These are phyloP conservation scores for Lachancea kluyveri DNA, from an alignment of 805 yeast genomes.

Conservation along the genomic window DNA sequence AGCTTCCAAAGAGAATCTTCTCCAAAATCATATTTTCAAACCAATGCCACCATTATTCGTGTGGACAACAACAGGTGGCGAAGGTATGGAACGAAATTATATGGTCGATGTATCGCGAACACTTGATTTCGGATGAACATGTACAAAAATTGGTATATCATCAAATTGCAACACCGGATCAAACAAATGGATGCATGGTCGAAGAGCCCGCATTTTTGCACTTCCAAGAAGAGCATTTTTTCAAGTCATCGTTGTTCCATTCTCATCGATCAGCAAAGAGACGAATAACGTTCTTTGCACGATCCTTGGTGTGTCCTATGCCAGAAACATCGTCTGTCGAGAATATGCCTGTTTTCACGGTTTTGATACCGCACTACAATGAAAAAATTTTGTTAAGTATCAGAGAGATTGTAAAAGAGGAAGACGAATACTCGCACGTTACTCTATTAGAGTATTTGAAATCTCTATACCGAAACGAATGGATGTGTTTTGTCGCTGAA, in stretches of 20 bases:
- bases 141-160: slow-evolving; percentile 53
- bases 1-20: slow-evolving; percentile 62
- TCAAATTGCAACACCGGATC: no score
- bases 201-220: slow-evolving; percentile 65
- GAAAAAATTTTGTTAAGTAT: slow-evolving; percentile 70
- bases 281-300: slow-evolving; percentile 74
- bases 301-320: slow-evolving; percentile 70
- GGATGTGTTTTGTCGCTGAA: slow-evolving; percentile 66
- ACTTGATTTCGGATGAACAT: slow-evolving; percentile 57
- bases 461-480: slow-evolving; percentile 55
- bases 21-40: slow-evolving; percentile 55
- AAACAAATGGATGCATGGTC: slow-evolving; percentile 35
- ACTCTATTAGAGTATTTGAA: slow-evolving; percentile 68
- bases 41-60: slow-evolving; percentile 95
- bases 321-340: slow-evolving; percentile 54
- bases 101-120: slow-evolving; percentile 67
- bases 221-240: slow-evolving; percentile 63
- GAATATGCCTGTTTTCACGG: slow-evolving; percentile 66
- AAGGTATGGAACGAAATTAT: slow-evolving; percentile 67
- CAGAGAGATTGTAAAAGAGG: slow-evolving; percentile 64
- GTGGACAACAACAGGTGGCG: slow-evolving; percentile 99
- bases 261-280: slow-evolving; percentile 62
- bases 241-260: slow-evolving; percentile 43
- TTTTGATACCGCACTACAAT: slow-evolving; percentile 70
- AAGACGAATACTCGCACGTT: slow-evolving; percentile 51